Conservation (phyloP, 2,329 filamentous ascomycete species). For the Ilyonectria mors-panacis region DNA sequence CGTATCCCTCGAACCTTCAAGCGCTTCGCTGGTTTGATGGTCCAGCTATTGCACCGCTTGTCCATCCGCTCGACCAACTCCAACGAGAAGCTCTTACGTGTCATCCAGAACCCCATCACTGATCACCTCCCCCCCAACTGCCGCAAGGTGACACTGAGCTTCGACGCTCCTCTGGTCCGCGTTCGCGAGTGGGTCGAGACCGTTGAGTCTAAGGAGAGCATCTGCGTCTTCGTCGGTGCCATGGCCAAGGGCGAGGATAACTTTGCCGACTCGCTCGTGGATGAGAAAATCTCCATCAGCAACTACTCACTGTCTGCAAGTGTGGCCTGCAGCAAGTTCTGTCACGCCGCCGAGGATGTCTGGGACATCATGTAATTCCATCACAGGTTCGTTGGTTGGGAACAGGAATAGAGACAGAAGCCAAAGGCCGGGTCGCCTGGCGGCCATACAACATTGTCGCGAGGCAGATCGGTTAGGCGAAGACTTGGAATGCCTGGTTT, state of each 20-base stretch:
- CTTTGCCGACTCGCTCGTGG: constrained; percentile 94
- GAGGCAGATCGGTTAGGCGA: constrained; percentile 58
- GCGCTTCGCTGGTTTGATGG: constrained; percentile 98
- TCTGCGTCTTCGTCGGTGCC: constrained; percentile 97
- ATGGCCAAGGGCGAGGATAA: constrained; percentile 98
- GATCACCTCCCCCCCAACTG: constrained; percentile 97
- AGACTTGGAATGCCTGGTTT: constrained; percentile 77
- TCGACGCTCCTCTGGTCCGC: constrained; percentile 89
- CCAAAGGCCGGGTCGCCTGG: constrained; percentile 54
- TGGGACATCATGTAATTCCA: constrained; percentile 87
- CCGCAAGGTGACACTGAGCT: constrained; percentile 96
- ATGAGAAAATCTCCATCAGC: constrained; percentile 98
- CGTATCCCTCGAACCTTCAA: constrained; percentile 99
- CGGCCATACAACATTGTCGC: constrained; percentile 83
- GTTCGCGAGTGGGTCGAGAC: constrained; percentile 90
- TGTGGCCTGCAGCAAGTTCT: constrained; percentile 99
- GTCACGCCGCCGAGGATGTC: constrained; percentile 95
- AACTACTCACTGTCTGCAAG: constrained; percentile 98
- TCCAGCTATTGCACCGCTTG: constrained; percentile 94
- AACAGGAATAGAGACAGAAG: constrained; percentile 41
- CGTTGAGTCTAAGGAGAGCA: constrained; percentile 87
- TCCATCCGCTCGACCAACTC: constrained; percentile 97
- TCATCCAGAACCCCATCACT: constrained; percentile 98
- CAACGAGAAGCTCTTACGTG: constrained; percentile 96
- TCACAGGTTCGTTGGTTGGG: constrained; percentile 28